Conservation (phyloP, 345 rosid species). For the Boechera stricta region DNA sequence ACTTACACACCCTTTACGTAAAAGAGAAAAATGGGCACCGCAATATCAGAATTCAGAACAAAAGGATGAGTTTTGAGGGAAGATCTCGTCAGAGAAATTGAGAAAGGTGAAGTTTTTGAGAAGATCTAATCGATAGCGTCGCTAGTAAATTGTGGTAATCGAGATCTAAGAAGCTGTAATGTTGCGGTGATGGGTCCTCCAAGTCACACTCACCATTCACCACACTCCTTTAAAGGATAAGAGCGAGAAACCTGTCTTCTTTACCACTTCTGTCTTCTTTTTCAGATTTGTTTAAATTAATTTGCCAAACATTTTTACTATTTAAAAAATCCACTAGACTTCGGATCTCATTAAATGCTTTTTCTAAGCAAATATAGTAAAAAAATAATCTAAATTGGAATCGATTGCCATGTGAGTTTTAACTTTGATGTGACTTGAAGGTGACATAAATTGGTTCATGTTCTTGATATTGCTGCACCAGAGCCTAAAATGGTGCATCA, state of each 20-base stretch:
- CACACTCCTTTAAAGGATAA: conserved; percentile 35
- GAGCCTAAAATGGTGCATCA: conserved; percentile 18
- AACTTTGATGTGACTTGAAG: conserved; percentile 45
- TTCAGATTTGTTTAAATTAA: conserved; percentile 17
- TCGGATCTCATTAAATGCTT: conserved; percentile 5
- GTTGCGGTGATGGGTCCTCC: conserved; percentile 44
- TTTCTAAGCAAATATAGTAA: background rate
- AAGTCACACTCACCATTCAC: conserved; percentile 39
- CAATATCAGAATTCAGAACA: conserved; percentile 12
- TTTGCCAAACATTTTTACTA: background rate
- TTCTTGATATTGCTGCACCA: conserved; percentile 20
- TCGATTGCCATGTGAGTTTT: conserved; percentile 32
- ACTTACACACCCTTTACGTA: background rate
- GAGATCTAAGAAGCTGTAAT: conserved; percentile 38
- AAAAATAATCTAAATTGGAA: background rate
- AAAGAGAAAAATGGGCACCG: background rate
- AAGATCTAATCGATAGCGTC: conserved; percentile 31
- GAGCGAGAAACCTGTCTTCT: conserved; percentile 7
- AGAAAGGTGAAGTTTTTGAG: conserved; percentile 16
- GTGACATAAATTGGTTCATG: conserved; percentile 38
- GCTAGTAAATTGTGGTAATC: conserved; percentile 8
- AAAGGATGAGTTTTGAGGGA: background rate
- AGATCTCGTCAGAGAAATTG: conserved; percentile 25
- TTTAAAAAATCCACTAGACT: background rate
- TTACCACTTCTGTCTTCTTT: background rate